Evolutionary conservation across 257 asterid species (phyloP).

Genomic region (Linaria vulgaris): DNA sequence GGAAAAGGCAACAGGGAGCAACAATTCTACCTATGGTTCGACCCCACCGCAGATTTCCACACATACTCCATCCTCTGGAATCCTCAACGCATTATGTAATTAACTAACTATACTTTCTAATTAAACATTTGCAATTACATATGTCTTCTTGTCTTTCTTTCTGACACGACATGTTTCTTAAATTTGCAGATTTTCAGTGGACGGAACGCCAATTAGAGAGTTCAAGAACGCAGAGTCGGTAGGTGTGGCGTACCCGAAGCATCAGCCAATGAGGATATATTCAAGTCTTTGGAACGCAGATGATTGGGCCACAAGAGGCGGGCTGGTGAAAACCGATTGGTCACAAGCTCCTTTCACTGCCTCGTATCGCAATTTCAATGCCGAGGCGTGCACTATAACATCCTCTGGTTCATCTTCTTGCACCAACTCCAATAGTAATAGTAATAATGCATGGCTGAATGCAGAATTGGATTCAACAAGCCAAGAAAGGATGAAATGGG

Average conservation of each 20-base stretch:
- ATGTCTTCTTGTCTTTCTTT: no score
- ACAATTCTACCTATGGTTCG: no score
- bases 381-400: not conserved
- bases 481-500: slow-evolving; percentile 5
- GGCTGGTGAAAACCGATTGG: slow-evolving; percentile 33
- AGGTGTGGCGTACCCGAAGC: slow-evolving; percentile 28
- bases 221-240: slow-evolving; percentile 29
- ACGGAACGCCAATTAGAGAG: slow-evolving; percentile 30
- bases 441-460: not conserved
- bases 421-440: not conserved
- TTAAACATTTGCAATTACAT: no score
- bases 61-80: no score
- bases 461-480: not conserved
- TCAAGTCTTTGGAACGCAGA: slow-evolving; percentile 26
- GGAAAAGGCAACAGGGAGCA: no score
- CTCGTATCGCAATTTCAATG: slow-evolving; percentile 25
- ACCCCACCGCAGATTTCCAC: no score
- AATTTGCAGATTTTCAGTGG: slow-evolving; percentile 20
- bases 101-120: no score
- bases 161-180: no score
- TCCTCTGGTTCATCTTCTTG: not conserved
- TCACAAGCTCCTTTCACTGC: slow-evolving; percentile 30
- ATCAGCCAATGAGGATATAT: slow-evolving; percentile 33
- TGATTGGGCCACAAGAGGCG: slow-evolving; percentile 23
- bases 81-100: no score